Evolutionary conservation across 1,139 yeast species (phyloP).

Genomic region (Wickerhamiella pararugosa): DNA sequence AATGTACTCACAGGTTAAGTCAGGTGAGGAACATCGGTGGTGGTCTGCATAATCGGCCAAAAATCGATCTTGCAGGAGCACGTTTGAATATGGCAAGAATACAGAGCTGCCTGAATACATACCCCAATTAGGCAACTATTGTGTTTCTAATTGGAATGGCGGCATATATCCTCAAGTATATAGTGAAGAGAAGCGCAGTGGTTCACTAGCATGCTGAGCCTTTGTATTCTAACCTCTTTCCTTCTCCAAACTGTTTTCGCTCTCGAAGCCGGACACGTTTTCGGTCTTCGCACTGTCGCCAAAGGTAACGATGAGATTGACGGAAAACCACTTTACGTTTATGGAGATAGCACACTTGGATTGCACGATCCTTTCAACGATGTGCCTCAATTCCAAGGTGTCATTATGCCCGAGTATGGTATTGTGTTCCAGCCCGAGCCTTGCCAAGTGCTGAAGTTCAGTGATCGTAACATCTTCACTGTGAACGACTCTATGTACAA

Average conservation of each 20-base stretch:
- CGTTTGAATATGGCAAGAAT: too few relatives aligned
- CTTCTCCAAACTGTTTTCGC: not conserved
- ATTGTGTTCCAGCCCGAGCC: slow-evolving; percentile 20
- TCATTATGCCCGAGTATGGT: slow-evolving; percentile 18
- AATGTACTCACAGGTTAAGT: too few relatives aligned
- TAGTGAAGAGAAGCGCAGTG: too few relatives aligned
- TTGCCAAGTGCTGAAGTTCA: slow-evolving; percentile 15
- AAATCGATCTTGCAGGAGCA: too few relatives aligned
- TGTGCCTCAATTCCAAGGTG: slow-evolving; percentile 16
- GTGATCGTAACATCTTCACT: slow-evolving; percentile 12
- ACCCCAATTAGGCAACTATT: too few relatives aligned
- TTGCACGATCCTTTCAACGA: slow-evolving; percentile 14
- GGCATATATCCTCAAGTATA: too few relatives aligned
- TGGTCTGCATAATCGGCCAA: too few relatives aligned
- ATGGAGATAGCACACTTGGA: slow-evolving; percentile 17
- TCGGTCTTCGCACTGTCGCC: slow-evolving; percentile 16
- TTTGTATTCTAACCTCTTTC: not conserved
- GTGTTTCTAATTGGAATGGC: too few relatives aligned
- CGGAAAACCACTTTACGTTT: slow-evolving; percentile 16
- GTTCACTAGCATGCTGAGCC: too few relatives aligned
- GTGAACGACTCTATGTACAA: slow-evolving; percentile 16
- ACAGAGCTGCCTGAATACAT: too few relatives aligned
- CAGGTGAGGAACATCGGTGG: too few relatives aligned
- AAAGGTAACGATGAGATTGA: slow-evolving; percentile 10
- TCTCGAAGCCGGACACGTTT: slow-evolving; percentile 17